phyloP scores from a whole-genome alignment of 83 land plant genomes.

The Picea abies region DNA sequence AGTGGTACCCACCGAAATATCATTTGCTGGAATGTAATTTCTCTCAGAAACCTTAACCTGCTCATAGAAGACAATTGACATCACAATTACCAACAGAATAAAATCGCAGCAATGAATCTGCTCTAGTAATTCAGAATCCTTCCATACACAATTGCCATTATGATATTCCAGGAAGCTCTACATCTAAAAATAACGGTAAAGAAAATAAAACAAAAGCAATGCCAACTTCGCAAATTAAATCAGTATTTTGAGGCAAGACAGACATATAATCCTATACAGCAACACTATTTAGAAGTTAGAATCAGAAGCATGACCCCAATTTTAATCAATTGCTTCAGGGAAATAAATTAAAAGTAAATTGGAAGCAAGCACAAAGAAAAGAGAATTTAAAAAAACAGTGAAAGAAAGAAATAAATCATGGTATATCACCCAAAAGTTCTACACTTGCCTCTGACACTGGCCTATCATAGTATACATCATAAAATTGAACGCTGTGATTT shows the following conservation, averaged over 20 bases:
- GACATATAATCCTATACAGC: neutral
- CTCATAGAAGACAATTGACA: constrained; percentile 1
- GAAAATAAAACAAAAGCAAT: neutral
- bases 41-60: constrained; percentile 85
- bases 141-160: neutral
- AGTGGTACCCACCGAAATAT: constrained; percentile 37
- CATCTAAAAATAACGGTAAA: neutral
- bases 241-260: neutral
- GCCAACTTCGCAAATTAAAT: neutral
- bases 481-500: constrained; percentile 81
- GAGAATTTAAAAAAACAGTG: neutral
- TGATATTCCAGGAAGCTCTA: neutral
- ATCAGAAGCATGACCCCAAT: neutral
- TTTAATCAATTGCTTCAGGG: neutral
- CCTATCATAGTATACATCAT: constrained; percentile 62
- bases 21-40: constrained; percentile 66
- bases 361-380: neutral
- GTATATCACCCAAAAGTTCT: neutral
- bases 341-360: neutral
- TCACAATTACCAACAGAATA: neutral
- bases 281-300: too few species aligned
- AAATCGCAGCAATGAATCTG: neutral
- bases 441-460: constrained; percentile 62
- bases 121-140: neutral
- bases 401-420: neutral